These are phyloP conservation scores for Darksidea phi DNA, from an alignment of 495 filamentous ascomycete species.

Conservation along the genomic window DNA sequence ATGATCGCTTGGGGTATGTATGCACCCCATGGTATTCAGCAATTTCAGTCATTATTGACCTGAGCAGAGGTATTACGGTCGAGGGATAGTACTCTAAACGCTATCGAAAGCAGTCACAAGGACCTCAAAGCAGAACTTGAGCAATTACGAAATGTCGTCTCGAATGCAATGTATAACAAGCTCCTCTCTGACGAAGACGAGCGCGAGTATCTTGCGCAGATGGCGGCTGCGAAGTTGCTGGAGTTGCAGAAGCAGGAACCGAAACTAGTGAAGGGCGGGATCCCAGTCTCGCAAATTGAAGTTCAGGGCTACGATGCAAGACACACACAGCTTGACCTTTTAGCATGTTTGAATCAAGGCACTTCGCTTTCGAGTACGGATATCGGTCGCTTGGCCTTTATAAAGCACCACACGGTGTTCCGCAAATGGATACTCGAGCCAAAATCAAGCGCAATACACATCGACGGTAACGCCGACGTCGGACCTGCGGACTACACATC, in stretches of 20 bases:
- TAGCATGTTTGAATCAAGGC: not conserved
- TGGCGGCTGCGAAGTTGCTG: not conserved
- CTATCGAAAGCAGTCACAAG: not conserved
- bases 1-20: not conserved
- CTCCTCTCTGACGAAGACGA: not conserved
- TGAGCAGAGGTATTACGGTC: not conserved
- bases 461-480: not conserved
- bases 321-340: not conserved
- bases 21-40: not conserved
- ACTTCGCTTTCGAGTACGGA: not conserved
- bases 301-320: not conserved
- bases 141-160: not conserved
- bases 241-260: no score
- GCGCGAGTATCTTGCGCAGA: not conserved
- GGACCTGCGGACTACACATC: not conserved
- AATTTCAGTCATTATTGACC: not conserved
- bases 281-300: not conserved
- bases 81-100: not conserved
- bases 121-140: not conserved
- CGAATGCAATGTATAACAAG: not conserved
- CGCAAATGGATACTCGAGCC: not conserved
- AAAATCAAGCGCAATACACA: not conserved
- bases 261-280: not conserved
- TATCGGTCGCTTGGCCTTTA: not conserved
- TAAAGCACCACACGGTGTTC: not conserved